Evolutionary conservation across 2,329 filamentous ascomycete genomes (phyloP).

Genomic region (Fusarium decemcellulare): DNA sequence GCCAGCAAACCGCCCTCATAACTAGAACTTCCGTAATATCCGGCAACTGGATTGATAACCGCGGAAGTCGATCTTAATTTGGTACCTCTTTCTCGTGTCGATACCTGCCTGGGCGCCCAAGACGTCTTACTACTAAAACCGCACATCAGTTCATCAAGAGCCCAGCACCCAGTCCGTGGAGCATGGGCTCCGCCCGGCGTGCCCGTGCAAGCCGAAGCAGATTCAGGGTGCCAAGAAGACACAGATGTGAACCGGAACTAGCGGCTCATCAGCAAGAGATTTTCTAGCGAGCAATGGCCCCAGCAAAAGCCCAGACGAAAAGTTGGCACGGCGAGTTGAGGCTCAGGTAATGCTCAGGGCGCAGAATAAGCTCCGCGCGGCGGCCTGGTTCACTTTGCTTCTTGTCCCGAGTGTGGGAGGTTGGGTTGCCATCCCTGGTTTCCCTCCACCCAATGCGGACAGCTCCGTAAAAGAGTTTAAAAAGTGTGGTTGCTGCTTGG

Average conservation of each 20-base stretch:
- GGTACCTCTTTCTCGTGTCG: constrained; percentile 17
- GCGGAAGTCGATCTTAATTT: constrained; percentile 40
- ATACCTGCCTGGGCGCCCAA: not conserved
- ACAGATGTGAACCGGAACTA: constrained; percentile 44
- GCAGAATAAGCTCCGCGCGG: constrained; percentile 29
- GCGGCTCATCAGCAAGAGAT: constrained; percentile 41
- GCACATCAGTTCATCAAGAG: constrained; percentile 32
- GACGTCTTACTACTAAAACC: constrained; percentile 10
- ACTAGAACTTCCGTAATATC: not conserved
- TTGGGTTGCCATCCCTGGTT: constrained; percentile 11
- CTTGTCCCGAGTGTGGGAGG: constrained; percentile 13
- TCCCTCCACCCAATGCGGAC: constrained; percentile 16
- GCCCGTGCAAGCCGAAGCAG: constrained; percentile 39
- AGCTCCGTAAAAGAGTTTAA: constrained; percentile 19
- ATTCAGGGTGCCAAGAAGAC: constrained; percentile 38
- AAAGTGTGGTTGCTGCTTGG: constrained; percentile 8
- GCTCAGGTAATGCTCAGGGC: constrained; percentile 1
- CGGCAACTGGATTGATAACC: constrained; percentile 27
- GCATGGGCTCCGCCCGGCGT: constrained; percentile 38
- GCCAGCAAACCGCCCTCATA: constrained; percentile 19
- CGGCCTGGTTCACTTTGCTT: constrained; percentile 6
- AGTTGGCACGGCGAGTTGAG: constrained; percentile 6
- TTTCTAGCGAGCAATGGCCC: constrained; percentile 7
- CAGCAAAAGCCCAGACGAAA: constrained; percentile 3
- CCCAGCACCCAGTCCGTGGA: constrained; percentile 18